Percentiles rank a stretch among this genome's conserved stretches.
phyloP scores from a whole-genome alignment of 495 filamentous ascomycete species.

The Cercophora sp. region DNA sequence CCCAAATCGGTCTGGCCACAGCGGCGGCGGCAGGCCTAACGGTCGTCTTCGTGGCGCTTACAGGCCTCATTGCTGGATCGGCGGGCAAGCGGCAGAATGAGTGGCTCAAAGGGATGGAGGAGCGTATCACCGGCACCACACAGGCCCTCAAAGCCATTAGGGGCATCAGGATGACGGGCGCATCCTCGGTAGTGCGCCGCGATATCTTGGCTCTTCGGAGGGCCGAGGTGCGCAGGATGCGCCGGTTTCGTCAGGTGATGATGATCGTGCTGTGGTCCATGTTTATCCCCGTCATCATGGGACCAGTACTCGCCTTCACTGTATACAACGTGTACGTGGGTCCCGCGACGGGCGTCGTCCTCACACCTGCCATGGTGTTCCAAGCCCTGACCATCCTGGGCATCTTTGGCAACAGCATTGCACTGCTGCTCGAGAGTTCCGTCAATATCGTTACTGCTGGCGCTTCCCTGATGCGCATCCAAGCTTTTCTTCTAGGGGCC shows the following conservation, averaged over 20 bases:
- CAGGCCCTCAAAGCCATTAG: slow-evolving; percentile 34
- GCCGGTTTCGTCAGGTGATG: slow-evolving; percentile 17
- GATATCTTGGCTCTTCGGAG: too few species aligned
- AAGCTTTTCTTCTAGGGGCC: not conserved
- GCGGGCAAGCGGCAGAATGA: slow-evolving; percentile 27
- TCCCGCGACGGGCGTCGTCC: too few species aligned
- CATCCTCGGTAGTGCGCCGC: too few species aligned
- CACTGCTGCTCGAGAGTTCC: not conserved
- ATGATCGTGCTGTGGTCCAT: not conserved
- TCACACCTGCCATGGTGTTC: too few species aligned
- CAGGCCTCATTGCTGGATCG: slow-evolving; percentile 2
- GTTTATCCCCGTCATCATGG: not conserved
- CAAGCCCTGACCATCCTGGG: not conserved
- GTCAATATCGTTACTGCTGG: not conserved
- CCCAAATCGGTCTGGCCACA: too few species aligned
- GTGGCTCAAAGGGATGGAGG: slow-evolving; percentile 34
- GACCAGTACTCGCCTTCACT: not conserved
- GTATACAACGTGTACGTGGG: too few species aligned
- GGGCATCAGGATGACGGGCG: slow-evolving; percentile 36
- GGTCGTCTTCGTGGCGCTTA: too few species aligned
- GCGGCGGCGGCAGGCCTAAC: too few species aligned
- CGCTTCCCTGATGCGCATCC: not conserved
- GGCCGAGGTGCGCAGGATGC: slow-evolving; percentile 20
- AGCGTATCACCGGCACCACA: slow-evolving; percentile 24
- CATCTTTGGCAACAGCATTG: not conserved